Conservation (phyloP, 2,329 filamentous ascomycete genomes). For the Penicillium rolfsii region DNA sequence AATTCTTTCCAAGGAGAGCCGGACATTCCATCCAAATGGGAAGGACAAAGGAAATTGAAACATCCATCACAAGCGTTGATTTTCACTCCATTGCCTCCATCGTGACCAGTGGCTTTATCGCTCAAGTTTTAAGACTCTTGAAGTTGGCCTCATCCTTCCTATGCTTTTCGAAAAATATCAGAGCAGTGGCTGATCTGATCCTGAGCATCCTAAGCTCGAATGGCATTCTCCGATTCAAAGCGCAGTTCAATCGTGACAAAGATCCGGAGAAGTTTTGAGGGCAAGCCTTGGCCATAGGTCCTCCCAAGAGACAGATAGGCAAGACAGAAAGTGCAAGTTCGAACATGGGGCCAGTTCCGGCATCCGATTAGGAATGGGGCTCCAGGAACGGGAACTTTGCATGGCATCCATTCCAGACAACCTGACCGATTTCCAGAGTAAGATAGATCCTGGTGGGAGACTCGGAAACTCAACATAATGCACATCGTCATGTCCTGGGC, state of each 20-base stretch:
- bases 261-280: background rate
- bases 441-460: background rate
- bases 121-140: background rate
- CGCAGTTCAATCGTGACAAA: background rate
- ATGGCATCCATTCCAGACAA: background rate
- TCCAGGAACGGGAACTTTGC: background rate
- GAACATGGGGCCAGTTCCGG: background rate
- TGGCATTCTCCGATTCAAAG: background rate
- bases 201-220: background rate
- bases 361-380: background rate
- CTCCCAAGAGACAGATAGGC: background rate
- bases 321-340: background rate
- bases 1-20: background rate
- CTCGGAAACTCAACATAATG: background rate
- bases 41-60: background rate
- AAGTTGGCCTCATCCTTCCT: background rate
- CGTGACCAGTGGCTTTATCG: background rate
- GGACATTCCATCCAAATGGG: background rate
- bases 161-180: background rate
- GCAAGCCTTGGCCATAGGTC: no score
- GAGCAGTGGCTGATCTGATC: background rate
- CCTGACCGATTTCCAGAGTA: background rate
- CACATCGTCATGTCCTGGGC: background rate
- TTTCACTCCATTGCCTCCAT: conserved; percentile 1
- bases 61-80: background rate